Base-by-base conservation (phyloP, 2,329 filamentous ascomycete species). In the Colletotrichum sp. region DNA sequence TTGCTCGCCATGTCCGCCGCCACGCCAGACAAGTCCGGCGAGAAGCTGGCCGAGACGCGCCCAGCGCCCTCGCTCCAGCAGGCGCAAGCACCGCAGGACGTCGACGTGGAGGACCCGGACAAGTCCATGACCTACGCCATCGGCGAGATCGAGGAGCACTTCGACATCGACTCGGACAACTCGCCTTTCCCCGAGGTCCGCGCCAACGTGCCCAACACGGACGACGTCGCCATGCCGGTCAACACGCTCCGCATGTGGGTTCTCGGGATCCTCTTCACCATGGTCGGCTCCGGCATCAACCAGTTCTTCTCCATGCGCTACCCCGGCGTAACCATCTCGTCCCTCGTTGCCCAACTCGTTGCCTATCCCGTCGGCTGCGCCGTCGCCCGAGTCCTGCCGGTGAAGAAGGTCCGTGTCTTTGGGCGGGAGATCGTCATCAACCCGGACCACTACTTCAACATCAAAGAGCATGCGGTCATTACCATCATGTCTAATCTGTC, bases 401-500 rank as follows among this genome's bases (percentile, higher is more conserved):
- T 81, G 49, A 77, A 78, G 28, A 80, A 81, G 24, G 83, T 85
- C 36, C 80, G 76, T 21, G 77, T 80, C 13, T 82, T 82, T 72
- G 84, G 83, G 2, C 74, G 81, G 21, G 81, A 81, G n/a, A 83
- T 85, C 78, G 84, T 81, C 26, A 80, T 89, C 30, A 89, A 89
- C 76, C 87, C 88, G 0, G 88, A 88, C 1, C 85, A 85, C 1
- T 79, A 82, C 67, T 90, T 90, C 79, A 88, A 85, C 76, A 86
- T 87, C 78, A 91, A 90, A 79, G 89, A 90, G 80, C 89, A 90
- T 80, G 86, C 87, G 78, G 81, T 90, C 24, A 85, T 90, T 62
- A 87, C 87, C 30, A 85, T 89, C 79, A 89, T 89, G 87, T 88
- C 91, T 63, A 91, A 92, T 79, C 86, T 87, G 13, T 84, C 84